Percentiles rank a stretch among this genome's conserved stretches.
phyloP scores from a whole-genome alignment of 2,329 filamentous ascomycete species.

The Pseudogymnoascus verrucosus region DNA sequence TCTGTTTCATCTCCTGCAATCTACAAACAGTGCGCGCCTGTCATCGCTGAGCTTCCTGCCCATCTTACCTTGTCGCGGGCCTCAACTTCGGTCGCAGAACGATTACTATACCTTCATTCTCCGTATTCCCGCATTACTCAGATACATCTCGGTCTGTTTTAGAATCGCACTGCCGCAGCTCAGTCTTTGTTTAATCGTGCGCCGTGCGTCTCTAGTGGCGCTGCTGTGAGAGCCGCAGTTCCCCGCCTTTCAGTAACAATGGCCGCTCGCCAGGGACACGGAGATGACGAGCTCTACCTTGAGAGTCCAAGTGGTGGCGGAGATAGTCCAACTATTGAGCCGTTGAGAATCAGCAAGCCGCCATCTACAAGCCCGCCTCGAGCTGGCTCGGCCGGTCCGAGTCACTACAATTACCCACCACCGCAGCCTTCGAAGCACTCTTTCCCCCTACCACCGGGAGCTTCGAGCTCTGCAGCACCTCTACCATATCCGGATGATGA shows the following conservation, averaged over 20 bases:
- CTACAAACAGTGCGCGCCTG: conserved; percentile 14
- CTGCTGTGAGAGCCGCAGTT: conserved; percentile 2
- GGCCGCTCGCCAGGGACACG: conserved; percentile 47
- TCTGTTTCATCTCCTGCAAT: conserved; percentile 18
- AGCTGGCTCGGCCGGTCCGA: conserved; percentile 26
- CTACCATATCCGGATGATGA: conserved; percentile 70
- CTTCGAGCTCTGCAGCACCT: conserved; percentile 60
- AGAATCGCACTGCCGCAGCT: not conserved
- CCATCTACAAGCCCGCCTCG: conserved; percentile 50
- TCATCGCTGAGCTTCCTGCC: conserved; percentile 14
- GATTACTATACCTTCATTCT: conserved; percentile 18
- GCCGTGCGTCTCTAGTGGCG: conserved; percentile 4
- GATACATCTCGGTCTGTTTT: not conserved
- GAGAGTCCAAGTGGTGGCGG: conserved; percentile 35
- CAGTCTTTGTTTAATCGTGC: not conserved
- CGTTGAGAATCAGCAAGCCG: conserved; percentile 77
- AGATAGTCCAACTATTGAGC: conserved; percentile 73
- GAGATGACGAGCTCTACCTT: conserved; percentile 80
- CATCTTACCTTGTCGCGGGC: conserved; percentile 13
- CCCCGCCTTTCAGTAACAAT: conserved; percentile 18
- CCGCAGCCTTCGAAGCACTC: conserved; percentile 43
- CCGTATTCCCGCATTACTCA: not conserved
- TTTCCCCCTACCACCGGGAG: conserved; percentile 59
- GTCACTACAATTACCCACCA: conserved; percentile 42
- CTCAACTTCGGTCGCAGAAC: conserved; percentile 21